Base-by-base conservation (phyloP, 1,139 yeast genomes). In the Magnusiomyces suaveolens region DNA sequence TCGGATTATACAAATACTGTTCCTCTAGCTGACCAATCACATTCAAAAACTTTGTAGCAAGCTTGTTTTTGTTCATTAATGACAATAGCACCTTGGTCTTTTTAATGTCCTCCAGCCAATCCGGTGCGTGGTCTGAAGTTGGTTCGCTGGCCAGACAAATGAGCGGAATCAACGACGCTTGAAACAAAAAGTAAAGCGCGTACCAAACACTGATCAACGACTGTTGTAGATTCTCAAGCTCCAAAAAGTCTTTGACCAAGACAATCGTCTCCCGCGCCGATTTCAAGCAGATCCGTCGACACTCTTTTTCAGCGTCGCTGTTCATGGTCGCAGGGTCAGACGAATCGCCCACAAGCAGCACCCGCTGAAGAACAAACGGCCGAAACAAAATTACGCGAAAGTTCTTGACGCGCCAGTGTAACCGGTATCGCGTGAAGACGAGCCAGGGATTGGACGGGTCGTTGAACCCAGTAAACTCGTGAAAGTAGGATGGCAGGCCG, bases 131-230 rank as follows among this genome's bases (percentile, higher is more conserved):
- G 50, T 73, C 72, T 4, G 79, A 70, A 12, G 64, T 64, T 41
- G 81, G 75, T 60, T 79, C 79, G 39, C 82, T 69, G 60, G 80
- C 74, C 23, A 79, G 66, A 59, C 82, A 79, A 18, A 80, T 75
- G 52, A 81, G 73, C 10, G 83, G 81, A 46, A 80, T 78, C 56
- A 80, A 67, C 21, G 78, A 75, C 0, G 85, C 84, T 63, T 80
- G 84, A 68, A 81, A 81, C 21, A 80, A 62, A 64, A 80, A 82
- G 64, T 80, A 82, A 0, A 83, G 77, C 2, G 84, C 80, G 66
- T 81, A 79, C 85, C 87, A 82, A 33, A 80, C 76, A 3, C 80
- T 71, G 33, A 79, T 70, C 24, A 76, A 72, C 12, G 79, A 73
- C 25, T 75, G 61, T 14, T 49, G 48, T 16, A 29, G 38, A 18